Percentiles rank a stretch among this genome's conserved stretches.
phyloP scores from a whole-genome alignment of 2,329 filamentous ascomycete genomes.

The Acrodontium crateriforme region DNA sequence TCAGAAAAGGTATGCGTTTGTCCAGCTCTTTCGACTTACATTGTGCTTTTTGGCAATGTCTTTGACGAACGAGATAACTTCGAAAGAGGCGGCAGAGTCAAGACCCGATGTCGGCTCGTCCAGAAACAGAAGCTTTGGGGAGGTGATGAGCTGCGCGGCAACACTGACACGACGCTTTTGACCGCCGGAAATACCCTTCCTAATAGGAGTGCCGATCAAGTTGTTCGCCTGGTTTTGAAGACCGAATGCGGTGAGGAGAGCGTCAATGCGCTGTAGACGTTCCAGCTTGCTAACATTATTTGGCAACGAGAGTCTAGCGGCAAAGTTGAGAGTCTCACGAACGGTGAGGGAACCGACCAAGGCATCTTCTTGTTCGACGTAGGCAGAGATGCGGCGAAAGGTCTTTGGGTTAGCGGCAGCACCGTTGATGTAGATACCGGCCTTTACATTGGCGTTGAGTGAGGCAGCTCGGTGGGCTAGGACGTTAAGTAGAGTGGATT shows the following conservation, averaged over 20 bases:
- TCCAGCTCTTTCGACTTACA: slow-evolving; percentile 27
- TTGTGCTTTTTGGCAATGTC: slow-evolving; percentile 52
- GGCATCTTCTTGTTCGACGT: slow-evolving; percentile 81
- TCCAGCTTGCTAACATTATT: slow-evolving; percentile 41
- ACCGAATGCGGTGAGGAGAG: slow-evolving; percentile 58
- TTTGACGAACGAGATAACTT: slow-evolving; percentile 63
- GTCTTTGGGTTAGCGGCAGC: slow-evolving; percentile 34
- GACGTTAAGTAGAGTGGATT: slow-evolving; percentile 72
- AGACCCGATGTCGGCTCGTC: slow-evolving; percentile 76
- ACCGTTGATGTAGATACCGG: slow-evolving; percentile 51
- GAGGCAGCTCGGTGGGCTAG: slow-evolving; percentile 50
- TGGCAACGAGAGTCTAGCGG: slow-evolving; percentile 51
- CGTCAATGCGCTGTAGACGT: slow-evolving; percentile 48
- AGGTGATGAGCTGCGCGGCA: slow-evolving; percentile 68
- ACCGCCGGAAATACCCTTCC: slow-evolving; percentile 71
- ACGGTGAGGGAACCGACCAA: slow-evolving; percentile 71
- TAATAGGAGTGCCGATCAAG: slow-evolving; percentile 67
- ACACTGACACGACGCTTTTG: slow-evolving; percentile 73
- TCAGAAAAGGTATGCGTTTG: not conserved
- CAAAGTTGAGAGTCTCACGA: slow-evolving; percentile 64
- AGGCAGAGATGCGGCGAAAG: slow-evolving; percentile 55
- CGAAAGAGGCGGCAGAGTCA: slow-evolving; percentile 61
- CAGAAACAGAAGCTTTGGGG: slow-evolving; percentile 66
- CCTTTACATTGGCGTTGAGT: slow-evolving; percentile 40
- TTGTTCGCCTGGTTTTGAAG: slow-evolving; percentile 54